These are phyloP conservation scores for Hordeum marinum DNA, from an alignment of 176 grass and related monocot species.

Conservation along the genomic window DNA sequence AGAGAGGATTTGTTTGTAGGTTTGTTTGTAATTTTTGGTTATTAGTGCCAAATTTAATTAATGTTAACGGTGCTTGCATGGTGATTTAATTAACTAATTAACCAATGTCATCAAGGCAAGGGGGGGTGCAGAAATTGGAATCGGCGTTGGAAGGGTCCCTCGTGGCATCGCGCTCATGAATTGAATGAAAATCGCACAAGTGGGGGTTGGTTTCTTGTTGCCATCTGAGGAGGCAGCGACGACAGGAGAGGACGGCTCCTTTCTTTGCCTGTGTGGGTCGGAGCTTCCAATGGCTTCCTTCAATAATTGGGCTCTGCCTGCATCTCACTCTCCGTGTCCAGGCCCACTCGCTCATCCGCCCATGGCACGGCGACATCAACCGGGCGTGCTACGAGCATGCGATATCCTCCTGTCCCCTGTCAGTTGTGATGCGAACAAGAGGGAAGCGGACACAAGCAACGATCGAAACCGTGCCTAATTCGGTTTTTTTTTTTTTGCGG, in stretches of 20 bases:
- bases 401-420: neutral
- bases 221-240: conserved; percentile 35
- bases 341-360: neutral
- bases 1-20: neutral
- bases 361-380: neutral
- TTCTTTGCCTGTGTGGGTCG: conserved; percentile 4
- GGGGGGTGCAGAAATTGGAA: neutral
- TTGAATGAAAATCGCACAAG: neutral
- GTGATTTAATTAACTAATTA: neutral
- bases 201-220: conserved; percentile 40
- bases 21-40: neutral
- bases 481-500: neutral
- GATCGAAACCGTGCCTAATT: neutral
- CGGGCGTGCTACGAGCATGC: neutral
- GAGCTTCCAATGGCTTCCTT: conserved; percentile 25
- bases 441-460: neutral
- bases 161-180: conserved; percentile 18
- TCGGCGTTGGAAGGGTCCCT: neutral
- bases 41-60: neutral
- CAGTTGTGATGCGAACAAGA: neutral
- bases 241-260: neutral
- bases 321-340: neutral
- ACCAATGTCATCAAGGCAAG: no score
- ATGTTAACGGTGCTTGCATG: neutral
- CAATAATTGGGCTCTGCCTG: conserved; percentile 29